These are phyloP conservation scores for Nakaseomyces glabratus DNA, from an alignment of 1,139 yeast species.

Conservation along the genomic window DNA sequence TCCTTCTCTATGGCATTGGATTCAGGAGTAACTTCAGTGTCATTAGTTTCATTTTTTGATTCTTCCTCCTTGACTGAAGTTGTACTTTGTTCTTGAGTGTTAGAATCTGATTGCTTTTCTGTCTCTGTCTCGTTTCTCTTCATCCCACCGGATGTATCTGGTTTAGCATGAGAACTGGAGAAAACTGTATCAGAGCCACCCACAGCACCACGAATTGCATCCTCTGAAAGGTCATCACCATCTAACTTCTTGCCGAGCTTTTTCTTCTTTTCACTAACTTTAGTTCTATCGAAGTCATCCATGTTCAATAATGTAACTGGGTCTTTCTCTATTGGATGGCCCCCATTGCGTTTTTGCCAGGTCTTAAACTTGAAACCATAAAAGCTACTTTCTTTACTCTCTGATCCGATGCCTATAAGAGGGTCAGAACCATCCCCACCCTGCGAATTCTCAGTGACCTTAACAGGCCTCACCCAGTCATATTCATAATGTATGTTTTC, in stretches of 20 bases:
- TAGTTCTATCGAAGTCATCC: conserved; percentile 15
- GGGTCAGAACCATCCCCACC: conserved; percentile 3
- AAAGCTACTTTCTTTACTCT: conserved; percentile 10
- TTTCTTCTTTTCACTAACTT: conserved; percentile 7
- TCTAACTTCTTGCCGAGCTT: conserved; percentile 8
- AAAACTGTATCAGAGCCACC: conserved; percentile 39
- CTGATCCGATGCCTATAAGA: conserved; percentile 3
- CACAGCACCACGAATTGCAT: conserved; percentile 58
- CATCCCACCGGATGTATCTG: conserved; percentile 1
- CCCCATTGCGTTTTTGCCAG: conserved; percentile 16
- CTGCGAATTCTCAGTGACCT: conserved; percentile 9
- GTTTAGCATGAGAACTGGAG: conserved; percentile 14
- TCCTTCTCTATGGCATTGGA: neutral
- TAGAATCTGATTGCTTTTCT: neutral
- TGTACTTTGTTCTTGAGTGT: conserved; percentile 1
- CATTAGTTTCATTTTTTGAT: conserved; percentile 2
- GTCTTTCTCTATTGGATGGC: conserved; percentile 9
- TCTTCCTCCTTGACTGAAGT: neutral
- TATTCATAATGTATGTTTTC: conserved; percentile 21
- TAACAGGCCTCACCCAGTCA: conserved; percentile 23
- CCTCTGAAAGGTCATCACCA: conserved; percentile 39
- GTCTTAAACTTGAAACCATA: conserved; percentile 19
- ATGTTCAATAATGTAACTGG: conserved; percentile 14
- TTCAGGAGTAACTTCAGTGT: conserved; percentile 1
- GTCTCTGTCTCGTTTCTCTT: neutral